These are phyloP conservation scores for Lobosporangium transversale DNA, from an alignment of 192 early-diverging fungal genomes.

Conservation along the genomic window DNA sequence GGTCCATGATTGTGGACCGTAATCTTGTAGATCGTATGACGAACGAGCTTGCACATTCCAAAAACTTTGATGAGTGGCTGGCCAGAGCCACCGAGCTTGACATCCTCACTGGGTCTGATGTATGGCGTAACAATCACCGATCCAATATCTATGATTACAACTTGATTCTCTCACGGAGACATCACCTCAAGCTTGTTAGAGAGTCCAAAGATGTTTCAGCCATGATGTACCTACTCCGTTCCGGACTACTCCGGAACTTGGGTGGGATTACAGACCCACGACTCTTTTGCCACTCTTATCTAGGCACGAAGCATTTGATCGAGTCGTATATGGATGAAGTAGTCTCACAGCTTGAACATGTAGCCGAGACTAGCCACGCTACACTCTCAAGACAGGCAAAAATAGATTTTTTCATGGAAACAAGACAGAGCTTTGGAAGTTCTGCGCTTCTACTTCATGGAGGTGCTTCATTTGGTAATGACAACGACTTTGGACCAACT, in stretches of 20 bases:
- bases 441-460: slow-evolving; percentile 80
- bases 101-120: slow-evolving; percentile 57
- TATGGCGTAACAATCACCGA: slow-evolving; percentile 65
- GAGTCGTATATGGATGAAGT: slow-evolving; percentile 82
- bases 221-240: slow-evolving; percentile 72
- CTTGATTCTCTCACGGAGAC: slow-evolving; percentile 65
- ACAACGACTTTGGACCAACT: too few relatives aligned
- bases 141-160: slow-evolving; percentile 72
- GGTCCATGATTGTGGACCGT: slow-evolving; percentile 37
- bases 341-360: slow-evolving; percentile 63
- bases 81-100: slow-evolving; percentile 62
- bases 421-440: slow-evolving; percentile 77
- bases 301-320: slow-evolving; percentile 79
- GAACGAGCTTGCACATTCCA: slow-evolving; percentile 54
- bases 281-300: slow-evolving; percentile 65
- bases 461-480: slow-evolving; percentile 72
- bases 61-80: slow-evolving; percentile 64
- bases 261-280: slow-evolving; percentile 75
- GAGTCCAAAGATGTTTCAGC: slow-evolving; percentile 61
- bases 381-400: slow-evolving; percentile 62
- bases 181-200: slow-evolving; percentile 56
- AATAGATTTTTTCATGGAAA: slow-evolving; percentile 78
- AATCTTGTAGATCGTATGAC: slow-evolving; percentile 60
- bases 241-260: slow-evolving; percentile 75
- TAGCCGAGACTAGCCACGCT: slow-evolving; percentile 55